Evolutionary conservation across 2,329 filamentous ascomycete species (phyloP).

Genomic region (Trichoderma sp.): DNA sequence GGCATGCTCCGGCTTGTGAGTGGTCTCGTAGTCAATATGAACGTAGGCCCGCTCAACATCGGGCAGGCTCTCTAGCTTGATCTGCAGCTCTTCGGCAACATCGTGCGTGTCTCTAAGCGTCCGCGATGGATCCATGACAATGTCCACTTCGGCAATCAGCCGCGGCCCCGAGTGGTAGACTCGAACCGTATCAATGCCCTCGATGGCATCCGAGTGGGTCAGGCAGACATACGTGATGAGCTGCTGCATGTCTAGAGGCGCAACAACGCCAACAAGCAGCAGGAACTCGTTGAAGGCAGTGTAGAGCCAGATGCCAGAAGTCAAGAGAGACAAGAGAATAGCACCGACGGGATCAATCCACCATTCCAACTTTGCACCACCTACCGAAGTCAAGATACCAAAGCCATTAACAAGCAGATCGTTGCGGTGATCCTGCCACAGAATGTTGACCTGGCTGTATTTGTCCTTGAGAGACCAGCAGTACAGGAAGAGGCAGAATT

Average conservation of each 20-base stretch:
- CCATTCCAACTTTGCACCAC: constrained; percentile 85
- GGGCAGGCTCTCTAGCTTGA: constrained; percentile 88
- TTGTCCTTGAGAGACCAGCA: constrained; percentile 90
- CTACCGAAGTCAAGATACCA: constrained; percentile 88
- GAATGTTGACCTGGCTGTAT: constrained; percentile 87
- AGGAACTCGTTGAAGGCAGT: constrained; percentile 91
- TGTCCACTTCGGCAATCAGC: constrained; percentile 92
- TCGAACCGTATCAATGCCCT: constrained; percentile 90
- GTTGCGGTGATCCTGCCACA: constrained; percentile 97
- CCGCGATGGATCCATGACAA: constrained; percentile 83
- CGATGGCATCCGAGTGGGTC: constrained; percentile 82
- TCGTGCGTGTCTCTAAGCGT: constrained; percentile 83
- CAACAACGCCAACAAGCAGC: constrained; percentile 85
- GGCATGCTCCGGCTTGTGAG: constrained; percentile 84
- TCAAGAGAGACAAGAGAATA: constrained; percentile 77
- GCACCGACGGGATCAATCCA: constrained; percentile 95
- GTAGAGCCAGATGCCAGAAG: constrained; percentile 78
- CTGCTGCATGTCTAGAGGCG: constrained; percentile 83
- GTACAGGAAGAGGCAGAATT: constrained; percentile 83
- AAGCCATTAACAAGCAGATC: constrained; percentile 97
- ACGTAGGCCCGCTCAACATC: constrained; percentile 94
- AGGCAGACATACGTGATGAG: constrained; percentile 91
- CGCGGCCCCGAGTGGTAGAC: constrained; percentile 89
- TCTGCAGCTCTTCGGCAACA: constrained; percentile 89
- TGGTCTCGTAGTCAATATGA: constrained; percentile 96